Evolutionary conservation across 495 filamentous ascomycete species (phyloP).

Genomic region (Mycothermus thermophilus): DNA sequence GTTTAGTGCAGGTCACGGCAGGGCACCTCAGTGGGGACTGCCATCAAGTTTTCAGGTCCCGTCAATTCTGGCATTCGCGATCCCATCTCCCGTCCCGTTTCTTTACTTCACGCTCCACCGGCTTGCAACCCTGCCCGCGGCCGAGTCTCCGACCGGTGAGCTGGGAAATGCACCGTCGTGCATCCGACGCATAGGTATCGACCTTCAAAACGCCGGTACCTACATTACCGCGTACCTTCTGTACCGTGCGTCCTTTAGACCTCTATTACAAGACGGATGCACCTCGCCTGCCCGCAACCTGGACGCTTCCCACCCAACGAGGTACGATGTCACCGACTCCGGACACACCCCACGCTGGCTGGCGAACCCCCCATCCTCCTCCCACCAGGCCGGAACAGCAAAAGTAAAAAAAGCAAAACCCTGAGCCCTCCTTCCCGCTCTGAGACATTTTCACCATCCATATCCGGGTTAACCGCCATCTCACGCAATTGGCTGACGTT

Average conservation of each 20-base stretch:
- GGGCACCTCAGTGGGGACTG: too few relatives aligned
- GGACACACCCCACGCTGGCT: neutral
- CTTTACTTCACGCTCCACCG: too few relatives aligned
- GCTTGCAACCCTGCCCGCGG: slow-evolving; percentile 3
- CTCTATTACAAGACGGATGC: too few relatives aligned
- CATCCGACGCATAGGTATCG: neutral
- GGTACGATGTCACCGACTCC: slow-evolving; percentile 1
- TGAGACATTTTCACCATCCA: slow-evolving; percentile 3
- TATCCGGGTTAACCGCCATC: slow-evolving; percentile 9
- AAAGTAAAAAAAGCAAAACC: neutral
- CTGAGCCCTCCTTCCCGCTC: slow-evolving; percentile 1
- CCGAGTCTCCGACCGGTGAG: slow-evolving; percentile 2
- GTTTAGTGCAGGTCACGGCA: too few relatives aligned
- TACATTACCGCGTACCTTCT: too few relatives aligned
- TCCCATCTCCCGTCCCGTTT: too few relatives aligned
- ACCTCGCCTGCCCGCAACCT: too few relatives aligned
- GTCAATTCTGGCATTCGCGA: slow-evolving; percentile 3
- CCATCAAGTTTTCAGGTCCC: too few relatives aligned
- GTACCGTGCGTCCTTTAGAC: too few relatives aligned
- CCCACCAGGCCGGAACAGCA: neutral
- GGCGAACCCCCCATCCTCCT: neutral
- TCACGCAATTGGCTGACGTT: slow-evolving; percentile 11
- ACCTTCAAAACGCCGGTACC: too few relatives aligned
- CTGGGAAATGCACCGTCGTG: slow-evolving; percentile 1
- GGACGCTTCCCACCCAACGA: too few relatives aligned